Evolutionary conservation across 768 basidiomycete species (phyloP).

Genomic region (Leccinellum albellum): DNA sequence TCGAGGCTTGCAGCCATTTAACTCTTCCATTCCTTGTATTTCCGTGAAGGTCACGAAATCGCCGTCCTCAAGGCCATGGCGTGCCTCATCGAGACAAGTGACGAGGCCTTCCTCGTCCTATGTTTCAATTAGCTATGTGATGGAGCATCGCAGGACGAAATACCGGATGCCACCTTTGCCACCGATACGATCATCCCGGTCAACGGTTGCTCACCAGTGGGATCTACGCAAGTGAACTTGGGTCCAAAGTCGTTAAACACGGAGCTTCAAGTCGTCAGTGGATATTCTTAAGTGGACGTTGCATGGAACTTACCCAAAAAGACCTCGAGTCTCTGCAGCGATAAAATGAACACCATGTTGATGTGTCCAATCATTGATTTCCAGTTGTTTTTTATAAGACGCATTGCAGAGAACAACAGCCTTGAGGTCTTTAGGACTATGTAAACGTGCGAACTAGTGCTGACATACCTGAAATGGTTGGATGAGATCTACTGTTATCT

Average conservation of each 20-base stretch:
- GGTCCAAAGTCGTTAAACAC: constrained; percentile 96
- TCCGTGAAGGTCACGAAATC: constrained; percentile 97
- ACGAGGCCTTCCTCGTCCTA: constrained; percentile 89
- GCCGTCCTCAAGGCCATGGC: constrained; percentile 98
- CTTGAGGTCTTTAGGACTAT: constrained; percentile 36
- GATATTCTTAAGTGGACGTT: background rate
- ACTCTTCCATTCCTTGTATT: constrained; percentile 89
- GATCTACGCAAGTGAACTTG: constrained; percentile 93
- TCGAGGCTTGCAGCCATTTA: constrained; percentile 88
- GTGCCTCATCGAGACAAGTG: constrained; percentile 93
- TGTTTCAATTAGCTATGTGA: background rate
- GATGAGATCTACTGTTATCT: constrained; percentile 76
- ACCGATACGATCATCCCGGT: constrained; percentile 95
- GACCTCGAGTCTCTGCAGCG: constrained; percentile 83
- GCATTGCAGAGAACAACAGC: constrained; percentile 86
- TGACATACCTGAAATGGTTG: constrained; percentile 82
- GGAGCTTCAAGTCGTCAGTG: constrained; percentile 46
- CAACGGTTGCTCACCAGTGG: constrained; percentile 95
- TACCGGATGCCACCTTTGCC: constrained; percentile 55
- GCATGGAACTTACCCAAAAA: constrained; percentile 73
- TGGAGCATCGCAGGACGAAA: background rate
- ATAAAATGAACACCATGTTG: constrained; percentile 87
- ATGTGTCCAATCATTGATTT: constrained; percentile 96
- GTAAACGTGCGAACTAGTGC: background rate
- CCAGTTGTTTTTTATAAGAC: constrained; percentile 76